A percentile compares a stretch with the other conserved stretches of the same genome.
Conservation (phyloP, 306 rosid species). For the Heteromeles arbutifolia region DNA sequence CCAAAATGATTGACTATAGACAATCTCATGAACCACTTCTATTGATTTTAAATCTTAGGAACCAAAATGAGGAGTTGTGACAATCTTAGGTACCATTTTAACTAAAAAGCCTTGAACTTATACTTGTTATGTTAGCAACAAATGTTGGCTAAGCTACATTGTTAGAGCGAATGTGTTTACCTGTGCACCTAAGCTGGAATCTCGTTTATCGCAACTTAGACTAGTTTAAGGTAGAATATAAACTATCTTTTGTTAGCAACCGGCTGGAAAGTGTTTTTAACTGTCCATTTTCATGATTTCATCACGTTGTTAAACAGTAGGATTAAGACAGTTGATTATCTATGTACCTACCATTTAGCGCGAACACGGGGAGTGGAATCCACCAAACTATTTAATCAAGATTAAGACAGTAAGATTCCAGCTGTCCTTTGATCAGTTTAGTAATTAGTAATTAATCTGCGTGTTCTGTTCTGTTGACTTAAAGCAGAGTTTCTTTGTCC, state of each 20-base stretch:
- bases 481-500: slow-evolving; percentile 11
- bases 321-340: slow-evolving; percentile 3
- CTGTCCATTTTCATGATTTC: neutral
- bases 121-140: neutral
- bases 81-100: no score
- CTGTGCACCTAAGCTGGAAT: no score
- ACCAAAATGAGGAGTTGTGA: no score
- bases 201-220: neutral
- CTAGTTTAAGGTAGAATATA: no score
- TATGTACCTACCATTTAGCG: slow-evolving; percentile 37
- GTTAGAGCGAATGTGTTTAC: neutral
- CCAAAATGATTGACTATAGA: no score
- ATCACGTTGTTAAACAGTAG: neutral
- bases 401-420: slow-evolving; percentile 1
- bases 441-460: slow-evolving; percentile 3
- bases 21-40: no score
- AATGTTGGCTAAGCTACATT: neutral
- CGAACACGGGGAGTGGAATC: slow-evolving; percentile 32
- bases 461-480: slow-evolving; percentile 14
- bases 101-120: neutral
- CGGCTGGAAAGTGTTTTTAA: neutral
- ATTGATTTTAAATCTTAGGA: no score
- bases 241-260: neutral
- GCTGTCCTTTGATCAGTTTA: slow-evolving; percentile 24
- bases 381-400: slow-evolving; percentile 3